Evolutionary conservation across 1,284 basidiomycete genomes (phyloP).

Genomic region (Ceratobasidium sp.): DNA sequence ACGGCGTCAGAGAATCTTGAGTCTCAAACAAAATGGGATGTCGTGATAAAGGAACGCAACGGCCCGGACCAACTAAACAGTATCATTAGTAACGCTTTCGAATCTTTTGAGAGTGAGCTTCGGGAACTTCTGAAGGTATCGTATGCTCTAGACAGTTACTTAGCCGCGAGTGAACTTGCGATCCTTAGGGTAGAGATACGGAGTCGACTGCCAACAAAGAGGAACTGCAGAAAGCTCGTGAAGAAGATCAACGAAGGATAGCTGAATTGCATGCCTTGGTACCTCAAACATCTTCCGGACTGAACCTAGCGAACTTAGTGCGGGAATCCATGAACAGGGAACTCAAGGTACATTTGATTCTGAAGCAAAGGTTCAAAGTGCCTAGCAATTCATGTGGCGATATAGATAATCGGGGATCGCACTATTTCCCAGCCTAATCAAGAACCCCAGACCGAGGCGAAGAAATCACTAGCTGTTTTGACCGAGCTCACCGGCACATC

Average conservation of each 20-base stretch:
- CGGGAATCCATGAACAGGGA: neutral
- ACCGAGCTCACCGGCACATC: conserved; percentile 18
- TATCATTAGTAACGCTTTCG: neutral
- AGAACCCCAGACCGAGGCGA: conserved; percentile 1
- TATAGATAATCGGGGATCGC: conserved; percentile 22
- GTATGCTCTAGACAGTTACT: neutral
- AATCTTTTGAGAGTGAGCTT: neutral
- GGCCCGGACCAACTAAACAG: neutral
- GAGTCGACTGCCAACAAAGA: neutral
- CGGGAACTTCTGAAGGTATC: neutral
- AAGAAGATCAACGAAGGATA: conserved; percentile 6
- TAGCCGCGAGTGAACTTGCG: neutral
- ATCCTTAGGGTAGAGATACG: neutral
- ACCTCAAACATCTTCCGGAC: neutral
- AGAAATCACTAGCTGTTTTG: neutral
- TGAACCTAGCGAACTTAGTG: neutral
- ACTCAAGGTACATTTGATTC: neutral
- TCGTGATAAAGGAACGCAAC: neutral
- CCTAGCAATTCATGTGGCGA: neutral
- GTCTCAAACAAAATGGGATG: neutral
- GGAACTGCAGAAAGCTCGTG: conserved; percentile 1
- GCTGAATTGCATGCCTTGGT: neutral
- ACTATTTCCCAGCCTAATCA: neutral
- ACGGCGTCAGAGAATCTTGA: neutral
- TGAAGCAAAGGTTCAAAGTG: neutral